Evolutionary conservation across 2,329 filamentous ascomycete species (phyloP).

Genomic region (Fusarium nanum): DNA sequence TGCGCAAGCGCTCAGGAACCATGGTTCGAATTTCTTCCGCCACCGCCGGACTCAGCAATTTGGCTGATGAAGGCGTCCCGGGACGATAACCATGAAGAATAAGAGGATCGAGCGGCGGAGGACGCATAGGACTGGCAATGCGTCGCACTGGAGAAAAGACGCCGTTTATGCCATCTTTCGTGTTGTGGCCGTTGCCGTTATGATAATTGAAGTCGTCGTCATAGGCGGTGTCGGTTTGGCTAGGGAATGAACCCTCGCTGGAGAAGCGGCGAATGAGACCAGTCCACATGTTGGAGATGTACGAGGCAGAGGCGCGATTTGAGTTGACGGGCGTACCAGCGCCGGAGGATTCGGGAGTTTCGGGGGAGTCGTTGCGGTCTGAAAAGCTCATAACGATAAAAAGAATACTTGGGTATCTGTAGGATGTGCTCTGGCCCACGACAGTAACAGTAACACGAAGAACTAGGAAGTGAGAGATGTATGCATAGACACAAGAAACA

Average conservation of each 20-base stretch:
- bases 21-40: constrained; percentile 95
- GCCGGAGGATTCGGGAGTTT: constrained; percentile 41
- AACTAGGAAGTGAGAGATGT: constrained; percentile 6
- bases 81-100: constrained; percentile 73
- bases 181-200: constrained; percentile 57
- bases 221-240: constrained; percentile 45
- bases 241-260: constrained; percentile 55
- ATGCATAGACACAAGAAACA: constrained; percentile 4
- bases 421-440: not conserved
- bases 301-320: constrained; percentile 44
- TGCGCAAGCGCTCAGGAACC: constrained; percentile 85
- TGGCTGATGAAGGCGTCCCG: constrained; percentile 68
- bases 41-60: constrained; percentile 76
- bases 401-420: not conserved
- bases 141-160: constrained; percentile 66
- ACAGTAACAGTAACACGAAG: not conserved
- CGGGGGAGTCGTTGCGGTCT: constrained; percentile 40
- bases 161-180: constrained; percentile 65
- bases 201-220: constrained; percentile 29
- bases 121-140: constrained; percentile 82
- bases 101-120: constrained; percentile 87
- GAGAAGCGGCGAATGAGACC: constrained; percentile 77
- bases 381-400: constrained; percentile 37
- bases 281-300: constrained; percentile 60
- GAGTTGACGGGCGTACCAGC: constrained; percentile 40